These are phyloP conservation scores for Ephemerocybe angulata DNA, from an alignment of 768 basidiomycete genomes.

Conservation along the genomic window DNA sequence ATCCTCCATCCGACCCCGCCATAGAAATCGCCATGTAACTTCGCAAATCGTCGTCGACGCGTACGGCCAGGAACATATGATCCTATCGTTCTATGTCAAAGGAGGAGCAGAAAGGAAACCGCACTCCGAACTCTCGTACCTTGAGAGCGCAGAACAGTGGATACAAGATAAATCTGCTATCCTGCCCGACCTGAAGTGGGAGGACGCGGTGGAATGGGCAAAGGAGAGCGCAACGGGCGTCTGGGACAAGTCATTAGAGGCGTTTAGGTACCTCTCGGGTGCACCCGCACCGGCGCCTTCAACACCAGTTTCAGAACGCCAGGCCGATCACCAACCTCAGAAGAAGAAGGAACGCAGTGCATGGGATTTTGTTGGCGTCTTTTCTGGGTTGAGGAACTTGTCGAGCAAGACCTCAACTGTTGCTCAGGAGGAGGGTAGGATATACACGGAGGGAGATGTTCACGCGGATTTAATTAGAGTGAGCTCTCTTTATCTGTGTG, in stretches of 20 bases:
- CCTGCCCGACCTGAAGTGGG: conserved; percentile 51
- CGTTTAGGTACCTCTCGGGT: conserved; percentile 75
- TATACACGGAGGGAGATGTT: conserved; percentile 73
- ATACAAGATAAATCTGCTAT: conserved; percentile 33
- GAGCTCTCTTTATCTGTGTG: conserved; percentile 22
- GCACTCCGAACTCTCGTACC: conserved; percentile 38
- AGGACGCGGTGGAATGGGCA: conserved; percentile 49
- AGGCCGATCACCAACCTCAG: conserved; percentile 21
- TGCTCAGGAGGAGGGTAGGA: conserved; percentile 30
- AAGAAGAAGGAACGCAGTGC: conserved; percentile 34
- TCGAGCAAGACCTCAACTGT: background rate
- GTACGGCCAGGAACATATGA: conserved; percentile 76
- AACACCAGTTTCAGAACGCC: conserved; percentile 27
- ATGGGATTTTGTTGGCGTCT: conserved; percentile 63
- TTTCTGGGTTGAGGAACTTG: conserved; percentile 55
- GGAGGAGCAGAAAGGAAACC: conserved; percentile 45
- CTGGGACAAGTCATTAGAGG: conserved; percentile 48
- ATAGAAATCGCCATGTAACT: conserved; percentile 77
- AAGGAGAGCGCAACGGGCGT: conserved; percentile 37
- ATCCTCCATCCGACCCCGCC: conserved; percentile 68
- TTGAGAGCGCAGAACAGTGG: conserved; percentile 44
- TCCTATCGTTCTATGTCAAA: conserved; percentile 79
- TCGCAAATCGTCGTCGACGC: conserved; percentile 75
- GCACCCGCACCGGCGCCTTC: conserved; percentile 39
- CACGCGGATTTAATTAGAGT: conserved; percentile 78